These are phyloP conservation scores for Beauveria brongniartii DNA, from an alignment of 2,329 filamentous ascomycete genomes.

Conservation along the genomic window DNA sequence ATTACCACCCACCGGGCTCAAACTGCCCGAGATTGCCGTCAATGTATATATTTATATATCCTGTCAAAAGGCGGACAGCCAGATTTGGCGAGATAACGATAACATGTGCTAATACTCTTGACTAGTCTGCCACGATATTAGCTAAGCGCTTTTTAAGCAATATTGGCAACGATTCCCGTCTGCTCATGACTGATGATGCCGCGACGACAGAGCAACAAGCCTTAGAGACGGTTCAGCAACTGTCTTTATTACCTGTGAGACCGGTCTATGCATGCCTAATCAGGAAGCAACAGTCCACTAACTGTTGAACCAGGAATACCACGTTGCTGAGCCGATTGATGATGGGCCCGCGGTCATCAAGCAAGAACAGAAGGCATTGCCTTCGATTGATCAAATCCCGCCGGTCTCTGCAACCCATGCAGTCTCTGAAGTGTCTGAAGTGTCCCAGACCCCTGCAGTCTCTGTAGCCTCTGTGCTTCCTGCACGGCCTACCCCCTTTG, in stretches of 20 bases:
- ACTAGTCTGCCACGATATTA: constrained; percentile 9
- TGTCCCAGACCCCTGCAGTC: background rate
- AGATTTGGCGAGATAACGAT: too few species aligned
- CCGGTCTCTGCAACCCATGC: background rate
- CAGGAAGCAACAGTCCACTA: background rate
- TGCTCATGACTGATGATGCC: background rate
- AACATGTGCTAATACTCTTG: constrained; percentile 10
- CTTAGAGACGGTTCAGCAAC: background rate
- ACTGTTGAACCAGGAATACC: background rate
- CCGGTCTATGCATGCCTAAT: background rate
- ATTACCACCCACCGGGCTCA: constrained; percentile 19
- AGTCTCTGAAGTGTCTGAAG: background rate
- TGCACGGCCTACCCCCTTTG: background rate
- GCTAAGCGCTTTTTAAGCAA: background rate
- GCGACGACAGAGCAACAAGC: background rate
- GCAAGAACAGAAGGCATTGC: background rate
- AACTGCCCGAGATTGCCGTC: constrained; percentile 21
- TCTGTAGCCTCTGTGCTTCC: background rate
- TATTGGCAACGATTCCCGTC: background rate
- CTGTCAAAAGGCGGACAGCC: too few species aligned
- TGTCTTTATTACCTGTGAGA: background rate
- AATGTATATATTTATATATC: constrained; percentile 18
- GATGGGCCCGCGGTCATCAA: background rate
- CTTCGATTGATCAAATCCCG: background rate
- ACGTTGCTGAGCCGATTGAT: too few species aligned